These are phyloP conservation scores for Pseudogymnoascus sp. DNA, from an alignment of 2,329 filamentous ascomycete genomes.

Conservation along the genomic window DNA sequence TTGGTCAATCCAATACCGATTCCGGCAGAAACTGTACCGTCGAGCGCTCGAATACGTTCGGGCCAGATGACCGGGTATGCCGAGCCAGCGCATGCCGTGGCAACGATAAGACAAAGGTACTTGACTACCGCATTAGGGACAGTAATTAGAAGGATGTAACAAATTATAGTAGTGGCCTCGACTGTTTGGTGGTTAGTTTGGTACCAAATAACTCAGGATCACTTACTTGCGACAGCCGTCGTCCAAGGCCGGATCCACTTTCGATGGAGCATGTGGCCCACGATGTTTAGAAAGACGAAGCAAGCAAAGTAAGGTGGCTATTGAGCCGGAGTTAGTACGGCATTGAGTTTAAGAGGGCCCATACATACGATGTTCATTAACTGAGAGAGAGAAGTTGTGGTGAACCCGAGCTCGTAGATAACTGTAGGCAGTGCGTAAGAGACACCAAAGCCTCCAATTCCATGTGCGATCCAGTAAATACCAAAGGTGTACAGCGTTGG, in stretches of 20 bases:
- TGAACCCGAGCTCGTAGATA: conserved; percentile 36
- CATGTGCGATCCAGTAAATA: conserved; percentile 34
- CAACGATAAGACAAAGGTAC: conserved; percentile 31
- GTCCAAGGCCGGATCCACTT: conserved; percentile 32
- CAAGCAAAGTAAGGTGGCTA: conserved; percentile 32
- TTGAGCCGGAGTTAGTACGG: background rate
- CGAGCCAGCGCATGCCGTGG: conserved; percentile 31
- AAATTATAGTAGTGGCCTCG: conserved; percentile 31
- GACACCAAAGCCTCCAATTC: conserved; percentile 35
- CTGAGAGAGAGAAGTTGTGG: conserved; percentile 34
- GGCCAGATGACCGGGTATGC: conserved; percentile 38
- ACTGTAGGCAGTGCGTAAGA: conserved; percentile 35
- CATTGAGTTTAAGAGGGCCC: background rate
- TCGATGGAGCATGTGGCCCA: conserved; percentile 30
- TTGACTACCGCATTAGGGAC: conserved; percentile 29
- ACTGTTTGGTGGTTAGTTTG: conserved; percentile 22
- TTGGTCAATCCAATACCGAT: conserved; percentile 36
- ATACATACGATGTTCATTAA: conserved; percentile 34
- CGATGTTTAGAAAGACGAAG: conserved; percentile 31
- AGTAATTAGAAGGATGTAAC: conserved; percentile 33
- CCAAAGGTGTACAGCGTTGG: conserved; percentile 33
- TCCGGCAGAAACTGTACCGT: conserved; percentile 34
- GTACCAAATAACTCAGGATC: background rate
- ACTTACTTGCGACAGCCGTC: conserved; percentile 32
- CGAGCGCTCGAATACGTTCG: conserved; percentile 34